Percentiles rank a stretch among this genome's conserved stretches.
These are phyloP conservation scores for Zarea fungicola DNA, from an alignment of 2,329 filamentous ascomycete species.

Conservation along the genomic window DNA sequence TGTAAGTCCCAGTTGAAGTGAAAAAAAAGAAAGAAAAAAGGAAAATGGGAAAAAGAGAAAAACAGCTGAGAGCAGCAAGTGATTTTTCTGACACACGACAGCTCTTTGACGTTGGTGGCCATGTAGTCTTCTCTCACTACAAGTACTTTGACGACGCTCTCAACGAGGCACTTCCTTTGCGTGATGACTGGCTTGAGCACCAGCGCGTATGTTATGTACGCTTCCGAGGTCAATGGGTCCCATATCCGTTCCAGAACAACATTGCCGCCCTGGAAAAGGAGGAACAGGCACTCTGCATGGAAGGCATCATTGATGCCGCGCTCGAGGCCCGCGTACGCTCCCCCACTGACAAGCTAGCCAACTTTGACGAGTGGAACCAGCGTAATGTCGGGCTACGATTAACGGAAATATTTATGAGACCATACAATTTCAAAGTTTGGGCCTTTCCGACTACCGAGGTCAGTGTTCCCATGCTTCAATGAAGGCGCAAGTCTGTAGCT, in stretches of 20 bases:
- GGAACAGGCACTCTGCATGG: slow-evolving; percentile 81
- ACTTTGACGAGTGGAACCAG: slow-evolving; percentile 93
- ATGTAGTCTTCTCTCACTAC: slow-evolving; percentile 96
- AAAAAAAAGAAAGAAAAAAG: too few relatives aligned
- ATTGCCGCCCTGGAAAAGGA: slow-evolving; percentile 90
- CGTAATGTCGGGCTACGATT: slow-evolving; percentile 78
- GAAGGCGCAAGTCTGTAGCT: too few relatives aligned
- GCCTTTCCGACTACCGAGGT: slow-evolving; percentile 89
- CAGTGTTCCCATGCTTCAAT: too few relatives aligned
- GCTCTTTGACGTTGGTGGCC: slow-evolving; percentile 91
- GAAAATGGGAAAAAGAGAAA: too few relatives aligned
- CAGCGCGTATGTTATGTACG: slow-evolving; percentile 93
- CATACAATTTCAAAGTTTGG: slow-evolving; percentile 98
- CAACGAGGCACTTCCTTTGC: slow-evolving; percentile 13
- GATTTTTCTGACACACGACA: slow-evolving; percentile 32
- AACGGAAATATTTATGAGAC: slow-evolving; percentile 88
- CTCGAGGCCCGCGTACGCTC: slow-evolving; percentile 71
- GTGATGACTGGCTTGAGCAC: slow-evolving; percentile 91
- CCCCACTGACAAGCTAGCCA: slow-evolving; percentile 74
- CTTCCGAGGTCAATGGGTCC: slow-evolving; percentile 85
- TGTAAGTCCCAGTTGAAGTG: slow-evolving; percentile 68
- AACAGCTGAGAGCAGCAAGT: too few relatives aligned
- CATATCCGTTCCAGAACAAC: slow-evolving; percentile 97
- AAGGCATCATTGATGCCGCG: slow-evolving; percentile 85
- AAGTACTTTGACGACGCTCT: slow-evolving; percentile 98